phyloP scores from a whole-genome alignment of 495 filamentous ascomycete species.

The Penicillium ochrochloron region DNA sequence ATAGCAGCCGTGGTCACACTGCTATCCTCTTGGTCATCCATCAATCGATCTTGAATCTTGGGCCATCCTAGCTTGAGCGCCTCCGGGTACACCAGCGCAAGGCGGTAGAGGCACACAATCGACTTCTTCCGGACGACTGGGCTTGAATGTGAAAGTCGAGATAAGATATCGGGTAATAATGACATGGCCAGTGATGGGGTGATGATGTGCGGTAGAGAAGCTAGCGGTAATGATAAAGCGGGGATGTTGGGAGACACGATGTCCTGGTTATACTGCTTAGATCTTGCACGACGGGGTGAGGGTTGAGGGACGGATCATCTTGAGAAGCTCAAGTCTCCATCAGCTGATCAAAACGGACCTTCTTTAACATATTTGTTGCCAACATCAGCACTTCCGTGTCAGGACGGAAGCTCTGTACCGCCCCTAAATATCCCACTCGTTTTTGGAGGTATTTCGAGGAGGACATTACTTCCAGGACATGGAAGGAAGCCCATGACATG shows the following conservation, averaged over 20 bases:
- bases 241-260: slow-evolving; percentile 72
- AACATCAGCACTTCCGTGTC: slow-evolving; percentile 98
- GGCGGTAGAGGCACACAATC: slow-evolving; percentile 86
- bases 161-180: slow-evolving; percentile 80
- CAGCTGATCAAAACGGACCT: slow-evolving; percentile 55
- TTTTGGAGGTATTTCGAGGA: slow-evolving; percentile 93
- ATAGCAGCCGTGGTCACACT: slow-evolving; percentile 95
- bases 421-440: slow-evolving; percentile 92
- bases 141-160: slow-evolving; percentile 83
- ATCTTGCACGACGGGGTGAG: background rate
- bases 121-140: slow-evolving; percentile 90
- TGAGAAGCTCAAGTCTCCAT: background rate
- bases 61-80: slow-evolving; percentile 92
- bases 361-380: slow-evolving; percentile 95
- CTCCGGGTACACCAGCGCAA: slow-evolving; percentile 93
- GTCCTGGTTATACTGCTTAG: slow-evolving; percentile 59
- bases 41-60: slow-evolving; percentile 90
- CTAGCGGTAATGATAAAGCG: slow-evolving; percentile 81
- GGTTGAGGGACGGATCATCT: too few relatives aligned
- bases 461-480: slow-evolving; percentile 98
- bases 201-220: slow-evolving; percentile 87
- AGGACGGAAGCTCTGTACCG: slow-evolving; percentile 91
- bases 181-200: slow-evolving; percentile 90
- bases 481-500: slow-evolving; percentile 99
- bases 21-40: slow-evolving; percentile 86